Evolutionary conservation across 805 yeast genomes (phyloP).

Genomic region (Schizosaccharomyces octosporus): DNA sequence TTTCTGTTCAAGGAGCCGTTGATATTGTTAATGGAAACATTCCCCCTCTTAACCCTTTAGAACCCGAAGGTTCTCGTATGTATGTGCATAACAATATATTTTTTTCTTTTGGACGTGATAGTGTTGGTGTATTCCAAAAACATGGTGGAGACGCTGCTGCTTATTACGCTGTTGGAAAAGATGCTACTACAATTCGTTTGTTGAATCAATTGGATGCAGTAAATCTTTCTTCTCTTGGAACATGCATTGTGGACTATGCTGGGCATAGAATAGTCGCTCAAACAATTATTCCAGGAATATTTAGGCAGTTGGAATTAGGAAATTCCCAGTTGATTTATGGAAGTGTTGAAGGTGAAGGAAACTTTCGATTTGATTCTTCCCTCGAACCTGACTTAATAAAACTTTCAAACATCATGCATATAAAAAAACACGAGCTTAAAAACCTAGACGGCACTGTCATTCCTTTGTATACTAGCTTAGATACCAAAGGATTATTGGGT

Average conservation of each 20-base stretch:
- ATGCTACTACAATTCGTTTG: constrained; percentile 43
- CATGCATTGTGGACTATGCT: constrained; percentile 70
- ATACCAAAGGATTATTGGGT: constrained; percentile 67
- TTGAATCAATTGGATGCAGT: constrained; percentile 39
- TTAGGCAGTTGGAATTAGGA: constrained; percentile 20
- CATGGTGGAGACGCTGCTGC: constrained; percentile 75
- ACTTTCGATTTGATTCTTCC: constrained; percentile 24
- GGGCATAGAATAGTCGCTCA: constrained; percentile 79
- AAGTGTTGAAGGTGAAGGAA: constrained; percentile 31
- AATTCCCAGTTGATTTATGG: constrained; percentile 48
- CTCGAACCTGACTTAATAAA: constrained; percentile 39
- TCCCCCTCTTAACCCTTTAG: constrained; percentile 58
- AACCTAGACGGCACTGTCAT: constrained; percentile 18
- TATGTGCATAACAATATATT: constrained; percentile 64
- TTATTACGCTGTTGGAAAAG: constrained; percentile 54
- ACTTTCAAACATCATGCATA: constrained; percentile 24
- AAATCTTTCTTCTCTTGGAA: constrained; percentile 46
- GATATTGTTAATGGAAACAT: constrained; percentile 51
- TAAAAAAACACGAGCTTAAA: constrained; percentile 41
- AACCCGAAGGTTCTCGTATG: constrained; percentile 34
- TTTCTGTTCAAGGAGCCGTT: constrained; percentile 60
- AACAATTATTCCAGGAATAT: constrained; percentile 86
- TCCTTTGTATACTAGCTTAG: constrained; percentile 37
- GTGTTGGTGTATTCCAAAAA: constrained; percentile 36
- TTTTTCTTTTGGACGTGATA: constrained; percentile 54